Percentiles rank a stretch among this genome's conserved stretches.
Conservation (phyloP, 1,284 basidiomycete genomes). For the Mycosarcoma maydis region DNA sequence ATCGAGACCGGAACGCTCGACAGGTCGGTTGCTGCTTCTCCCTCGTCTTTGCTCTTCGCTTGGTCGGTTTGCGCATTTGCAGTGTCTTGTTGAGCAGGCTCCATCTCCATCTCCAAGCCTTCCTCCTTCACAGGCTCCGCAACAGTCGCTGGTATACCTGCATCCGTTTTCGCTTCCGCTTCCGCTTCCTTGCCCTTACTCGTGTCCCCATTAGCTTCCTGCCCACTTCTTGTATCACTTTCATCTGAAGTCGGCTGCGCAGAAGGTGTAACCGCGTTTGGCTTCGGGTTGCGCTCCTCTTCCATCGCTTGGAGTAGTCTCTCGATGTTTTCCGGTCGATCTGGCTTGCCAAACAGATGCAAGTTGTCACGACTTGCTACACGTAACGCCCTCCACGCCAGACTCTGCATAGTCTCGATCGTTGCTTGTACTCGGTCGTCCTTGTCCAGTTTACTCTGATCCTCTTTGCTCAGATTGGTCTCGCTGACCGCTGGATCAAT, state of each 20-base stretch:
- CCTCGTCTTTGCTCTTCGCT: neutral
- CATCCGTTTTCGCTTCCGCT: neutral
- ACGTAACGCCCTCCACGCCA: constrained; percentile 59
- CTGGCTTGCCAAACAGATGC: constrained; percentile 46
- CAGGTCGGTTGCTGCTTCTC: neutral
- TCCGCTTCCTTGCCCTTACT: neutral
- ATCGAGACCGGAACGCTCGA: constrained; percentile 5
- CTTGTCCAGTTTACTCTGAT: constrained; percentile 22
- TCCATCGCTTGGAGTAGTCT: constrained; percentile 45
- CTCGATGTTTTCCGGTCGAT: constrained; percentile 46
- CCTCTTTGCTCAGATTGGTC: constrained; percentile 30
- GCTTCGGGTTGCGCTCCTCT: constrained; percentile 39
- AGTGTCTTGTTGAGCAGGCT: neutral
- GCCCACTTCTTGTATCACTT: neutral
- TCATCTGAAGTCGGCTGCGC: constrained; percentile 3
- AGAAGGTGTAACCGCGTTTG: constrained; percentile 3
- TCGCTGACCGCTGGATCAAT: constrained; percentile 22
- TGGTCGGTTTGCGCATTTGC: neutral
- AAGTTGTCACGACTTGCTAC: constrained; percentile 41
- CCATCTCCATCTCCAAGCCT: neutral
- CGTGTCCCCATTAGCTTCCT: neutral
- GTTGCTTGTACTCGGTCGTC: constrained; percentile 35
- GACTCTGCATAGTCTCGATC: constrained; percentile 45
- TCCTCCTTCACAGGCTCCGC: neutral
- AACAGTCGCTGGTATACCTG: neutral